phyloP scores from a whole-genome alignment of 2,329 filamentous ascomycete genomes.

The Pezicula rhizophila region DNA sequence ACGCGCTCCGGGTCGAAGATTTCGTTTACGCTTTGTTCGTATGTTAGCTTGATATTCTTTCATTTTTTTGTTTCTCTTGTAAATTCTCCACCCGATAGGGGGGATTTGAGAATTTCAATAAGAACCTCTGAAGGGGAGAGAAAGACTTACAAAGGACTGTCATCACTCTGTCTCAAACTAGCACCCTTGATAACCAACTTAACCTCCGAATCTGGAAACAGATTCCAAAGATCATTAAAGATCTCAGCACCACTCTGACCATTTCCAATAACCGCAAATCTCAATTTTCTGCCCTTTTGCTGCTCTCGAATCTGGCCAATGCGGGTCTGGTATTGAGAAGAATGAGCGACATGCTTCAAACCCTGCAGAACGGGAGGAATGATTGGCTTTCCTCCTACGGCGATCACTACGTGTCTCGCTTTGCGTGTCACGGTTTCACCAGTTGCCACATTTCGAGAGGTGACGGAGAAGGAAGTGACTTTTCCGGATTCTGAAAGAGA shows the following conservation, averaged over 20 bases:
- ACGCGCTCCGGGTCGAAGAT: slow-evolving; percentile 89
- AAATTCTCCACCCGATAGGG: too few relatives aligned
- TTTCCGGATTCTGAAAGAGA: slow-evolving; percentile 14
- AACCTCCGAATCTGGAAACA: slow-evolving; percentile 78
- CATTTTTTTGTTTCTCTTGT: too few relatives aligned
- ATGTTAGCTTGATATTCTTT: background rate
- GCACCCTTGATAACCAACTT: slow-evolving; percentile 75
- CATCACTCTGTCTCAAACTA: slow-evolving; percentile 84
- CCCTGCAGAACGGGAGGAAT: slow-evolving; percentile 64
- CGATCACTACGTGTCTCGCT: slow-evolving; percentile 52
- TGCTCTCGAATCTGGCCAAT: slow-evolving; percentile 48
- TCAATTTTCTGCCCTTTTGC: slow-evolving; percentile 12
- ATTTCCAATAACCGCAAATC: slow-evolving; percentile 76
- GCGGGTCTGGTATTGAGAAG: slow-evolving; percentile 72
- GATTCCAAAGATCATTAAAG: slow-evolving; percentile 76
- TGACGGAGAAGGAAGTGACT: slow-evolving; percentile 26
- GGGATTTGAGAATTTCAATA: background rate
- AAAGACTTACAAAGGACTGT: slow-evolving; percentile 79
- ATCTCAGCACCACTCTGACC: slow-evolving; percentile 95
- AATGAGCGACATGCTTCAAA: slow-evolving; percentile 75
- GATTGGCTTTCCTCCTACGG: slow-evolving; percentile 62
- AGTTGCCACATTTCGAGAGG: slow-evolving; percentile 23
- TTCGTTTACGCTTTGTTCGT: slow-evolving; percentile 70
- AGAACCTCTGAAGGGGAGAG: background rate
- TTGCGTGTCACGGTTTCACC: slow-evolving; percentile 33